Base-by-base conservation (phyloP, 1,284 basidiomycete genomes). In the Takashimella koratensis region DNA sequence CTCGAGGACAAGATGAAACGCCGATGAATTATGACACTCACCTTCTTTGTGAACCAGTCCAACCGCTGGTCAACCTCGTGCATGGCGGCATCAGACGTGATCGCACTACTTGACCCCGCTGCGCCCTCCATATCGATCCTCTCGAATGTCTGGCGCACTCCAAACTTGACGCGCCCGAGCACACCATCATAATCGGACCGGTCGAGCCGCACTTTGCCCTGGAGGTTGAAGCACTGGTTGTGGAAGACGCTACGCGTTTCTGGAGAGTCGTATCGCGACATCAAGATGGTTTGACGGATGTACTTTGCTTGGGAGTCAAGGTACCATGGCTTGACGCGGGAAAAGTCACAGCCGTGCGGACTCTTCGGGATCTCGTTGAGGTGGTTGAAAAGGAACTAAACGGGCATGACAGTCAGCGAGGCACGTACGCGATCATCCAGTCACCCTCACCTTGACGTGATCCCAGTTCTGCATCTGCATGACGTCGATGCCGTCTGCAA, bases 391-490 rank as follows among this genome's bases (percentile, higher is more conserved):
- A 96, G 83, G 70, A 90, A 96, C 90, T 97, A 59, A 1, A 30
- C 43, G n/a, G 39, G 26, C 10, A 6, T 57, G 47, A 8, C 27
- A 43, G 16, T 57, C 43, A 51, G 48, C 25, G 25, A 21, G 13
- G 48, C 26, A n/a, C 5, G n/a, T 20, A 16, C 13, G 11, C 12
- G 27, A 39, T 1, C 43, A 16, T 4, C 21, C 4, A 26, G 11
- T 21, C 0, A 43, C 10, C 12, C 78, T 48, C 64, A 89, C 92
- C 80, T 94, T 88, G 16, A 95, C 81, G 71, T 98, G 95, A 49
- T 98, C 93, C 96, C 96, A 98, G 68, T 98, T 98, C 78, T 98
- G 95, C 96, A 98, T 98, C 5, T 85, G 82, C 70, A 98, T 82
- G 2, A 89, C 86, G 70, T 98, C 93, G 77, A 90, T 80, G 65